Base-by-base conservation (phyloP, 495 filamentous ascomycete species). In the Jackrogersella multiformis region DNA sequence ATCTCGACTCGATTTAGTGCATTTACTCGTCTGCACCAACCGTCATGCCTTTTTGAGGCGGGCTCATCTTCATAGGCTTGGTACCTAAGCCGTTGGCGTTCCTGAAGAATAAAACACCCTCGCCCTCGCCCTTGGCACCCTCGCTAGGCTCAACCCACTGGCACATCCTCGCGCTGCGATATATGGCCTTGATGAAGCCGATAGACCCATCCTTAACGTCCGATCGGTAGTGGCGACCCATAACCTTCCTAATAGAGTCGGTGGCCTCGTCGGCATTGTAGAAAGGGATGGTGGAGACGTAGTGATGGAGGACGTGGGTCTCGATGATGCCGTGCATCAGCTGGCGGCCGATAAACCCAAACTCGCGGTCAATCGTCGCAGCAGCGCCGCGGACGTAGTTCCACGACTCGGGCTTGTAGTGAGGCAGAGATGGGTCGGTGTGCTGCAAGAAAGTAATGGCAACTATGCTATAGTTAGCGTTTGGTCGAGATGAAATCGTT, bases 261-360 rank as follows among this genome's bases (percentile, higher is more conserved):
- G 89, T 89, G 38, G 93, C 93, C 80, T 95, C 91, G 73, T 95
- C 92, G 68, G 92, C 92, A 69, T 95, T 86, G 81, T 97, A 96
- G 80, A 96, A 96, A 52, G 92, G 93, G 58, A 96, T 97, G 67
- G 85, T 87, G 74, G 85, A 87, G 70, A 95, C 87, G 74, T 92
- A 90, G 83, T 96, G 92, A 82, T 97, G 92, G 41, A 94, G 84
- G 56, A 97, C 92, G 80, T 96, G 92, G 46, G 91, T 93, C 79
- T 97, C 93, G 77, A 94, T 90, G 76, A 96, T 95, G 73, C 92
- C 91, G 81, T 96, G 92, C 79, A 96, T 85, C 67, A 96, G 84
- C 67, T 89, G 86, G 60, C 91, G 90, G 35, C 93, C 93, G 73
- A 94, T 89, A 81, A 94, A 95, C 54, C 93, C 92, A 68, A 94